phyloP scores from a whole-genome alignment of 306 rosid species.

The Benincasa hispida region DNA sequence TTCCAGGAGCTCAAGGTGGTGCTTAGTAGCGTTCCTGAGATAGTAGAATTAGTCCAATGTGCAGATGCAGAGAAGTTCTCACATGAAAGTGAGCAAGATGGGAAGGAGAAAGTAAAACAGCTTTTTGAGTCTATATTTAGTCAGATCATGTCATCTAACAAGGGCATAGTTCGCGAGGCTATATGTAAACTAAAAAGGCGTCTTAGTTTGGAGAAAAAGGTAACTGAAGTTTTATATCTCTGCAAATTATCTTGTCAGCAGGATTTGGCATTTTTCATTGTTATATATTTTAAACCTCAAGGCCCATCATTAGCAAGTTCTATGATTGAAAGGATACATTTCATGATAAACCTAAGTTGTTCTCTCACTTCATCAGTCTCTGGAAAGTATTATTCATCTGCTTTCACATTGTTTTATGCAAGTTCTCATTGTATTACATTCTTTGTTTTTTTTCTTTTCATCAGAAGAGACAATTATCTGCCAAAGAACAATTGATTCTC shows the following conservation, averaged over 20 bases:
- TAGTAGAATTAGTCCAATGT: conserved; percentile 18
- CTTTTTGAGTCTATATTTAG: conserved; percentile 21
- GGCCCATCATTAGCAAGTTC: not conserved
- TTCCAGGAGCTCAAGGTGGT: conserved; percentile 23
- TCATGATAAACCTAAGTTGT: not conserved
- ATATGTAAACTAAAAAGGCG: conserved; percentile 22
- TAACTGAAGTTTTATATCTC: not conserved
- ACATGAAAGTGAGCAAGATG: conserved; percentile 10
- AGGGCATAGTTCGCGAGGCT: conserved; percentile 12
- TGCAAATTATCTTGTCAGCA: not conserved
- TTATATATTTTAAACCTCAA: not conserved
- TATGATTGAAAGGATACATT: not conserved
- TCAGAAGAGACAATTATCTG: conserved; percentile 21
- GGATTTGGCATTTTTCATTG: not conserved
- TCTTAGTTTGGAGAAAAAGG: conserved; percentile 22
- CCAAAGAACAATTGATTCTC: conserved; percentile 28
- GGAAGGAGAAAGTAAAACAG: conserved; percentile 14
- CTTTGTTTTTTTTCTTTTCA: not conserved
- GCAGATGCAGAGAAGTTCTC: conserved; percentile 16
- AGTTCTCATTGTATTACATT: not conserved
- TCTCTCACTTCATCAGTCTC: not conserved
- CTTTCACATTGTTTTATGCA: not conserved
- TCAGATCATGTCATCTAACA: conserved; percentile 19
- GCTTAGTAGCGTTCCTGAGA: conserved; percentile 26
- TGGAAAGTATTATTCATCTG: not conserved